These are phyloP conservation scores for Monsonia emarginata DNA, from an alignment of 441 rosid species.

Conservation along the genomic window DNA sequence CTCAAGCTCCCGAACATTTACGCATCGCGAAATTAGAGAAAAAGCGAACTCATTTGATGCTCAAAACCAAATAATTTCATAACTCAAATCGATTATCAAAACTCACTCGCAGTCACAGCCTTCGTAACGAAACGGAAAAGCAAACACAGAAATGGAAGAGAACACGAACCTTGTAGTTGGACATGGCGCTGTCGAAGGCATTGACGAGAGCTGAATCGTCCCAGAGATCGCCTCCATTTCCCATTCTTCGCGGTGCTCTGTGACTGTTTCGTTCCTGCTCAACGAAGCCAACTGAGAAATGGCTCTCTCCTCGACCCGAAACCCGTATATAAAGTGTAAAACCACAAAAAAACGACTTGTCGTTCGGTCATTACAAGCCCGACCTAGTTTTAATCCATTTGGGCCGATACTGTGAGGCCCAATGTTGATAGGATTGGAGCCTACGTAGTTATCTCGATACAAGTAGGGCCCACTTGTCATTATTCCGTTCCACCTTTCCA, in stretches of 20 bases:
- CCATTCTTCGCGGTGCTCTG: constrained; percentile 21
- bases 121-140: no score
- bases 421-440: not conserved
- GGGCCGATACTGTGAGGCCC: not conserved
- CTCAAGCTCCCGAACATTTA: not conserved
- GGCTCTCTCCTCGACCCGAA: no score
- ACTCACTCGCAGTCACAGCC: not conserved
- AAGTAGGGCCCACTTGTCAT: not conserved
- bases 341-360: not conserved
- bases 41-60: not conserved
- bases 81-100: not conserved
- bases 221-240: constrained; percentile 41
- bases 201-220: constrained; percentile 50
- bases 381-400: not conserved
- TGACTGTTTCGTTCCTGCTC: not conserved
- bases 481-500: not conserved
- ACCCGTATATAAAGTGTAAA: no score
- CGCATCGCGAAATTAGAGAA: no score
- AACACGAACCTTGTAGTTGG: not conserved
- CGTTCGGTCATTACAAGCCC: not conserved
- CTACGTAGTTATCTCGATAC: not conserved
- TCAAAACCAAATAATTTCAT: not conserved
- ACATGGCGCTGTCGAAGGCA: constrained; percentile 52
- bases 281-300: no score
- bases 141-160: not conserved